A percentile compares a stretch with the other conserved stretches of the same genome.
phyloP scores from a whole-genome alignment of 2,329 filamentous ascomycete genomes.

The Rhynchosporium agropyri region DNA sequence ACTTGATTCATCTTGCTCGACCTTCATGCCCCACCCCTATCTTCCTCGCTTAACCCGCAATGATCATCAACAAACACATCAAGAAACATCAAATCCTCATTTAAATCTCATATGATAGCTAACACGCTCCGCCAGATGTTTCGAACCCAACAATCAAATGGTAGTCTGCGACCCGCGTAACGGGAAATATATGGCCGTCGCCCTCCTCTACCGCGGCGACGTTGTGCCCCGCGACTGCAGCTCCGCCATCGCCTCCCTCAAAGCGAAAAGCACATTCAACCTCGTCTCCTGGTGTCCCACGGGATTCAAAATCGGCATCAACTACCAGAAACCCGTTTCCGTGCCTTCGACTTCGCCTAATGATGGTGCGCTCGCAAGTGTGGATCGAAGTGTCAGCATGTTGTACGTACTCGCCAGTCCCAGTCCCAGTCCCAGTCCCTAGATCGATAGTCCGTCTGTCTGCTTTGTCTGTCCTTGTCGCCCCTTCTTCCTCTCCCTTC shows the following conservation, averaged over 20 bases:
- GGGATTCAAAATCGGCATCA: conserved; percentile 70
- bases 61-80: conserved; percentile 5
- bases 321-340: conserved; percentile 60
- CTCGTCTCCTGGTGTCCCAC: conserved; percentile 71
- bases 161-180: conserved; percentile 67
- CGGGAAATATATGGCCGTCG: conserved; percentile 71
- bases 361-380: conserved; percentile 53
- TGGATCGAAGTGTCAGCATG: conserved; percentile 62
- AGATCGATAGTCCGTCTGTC: too few relatives aligned
- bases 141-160: conserved; percentile 71
- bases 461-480: too few relatives aligned
- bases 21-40: conserved; percentile 2
- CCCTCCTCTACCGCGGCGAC: conserved; percentile 67
- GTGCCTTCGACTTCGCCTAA: conserved; percentile 48
- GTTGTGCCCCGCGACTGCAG: conserved; percentile 65
- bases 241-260: conserved; percentile 61
- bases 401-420: conserved; percentile 40
- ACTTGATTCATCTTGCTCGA: conserved; percentile 21
- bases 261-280: conserved; percentile 66
- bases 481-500: too few relatives aligned
- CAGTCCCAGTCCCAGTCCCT: too few relatives aligned
- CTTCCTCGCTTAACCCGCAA: background rate
- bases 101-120: background rate
- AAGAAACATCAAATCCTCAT: background rate
- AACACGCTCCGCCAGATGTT: conserved; percentile 47